Conservation (phyloP, 106 monocot species). For the Chionographis japonica region DNA sequence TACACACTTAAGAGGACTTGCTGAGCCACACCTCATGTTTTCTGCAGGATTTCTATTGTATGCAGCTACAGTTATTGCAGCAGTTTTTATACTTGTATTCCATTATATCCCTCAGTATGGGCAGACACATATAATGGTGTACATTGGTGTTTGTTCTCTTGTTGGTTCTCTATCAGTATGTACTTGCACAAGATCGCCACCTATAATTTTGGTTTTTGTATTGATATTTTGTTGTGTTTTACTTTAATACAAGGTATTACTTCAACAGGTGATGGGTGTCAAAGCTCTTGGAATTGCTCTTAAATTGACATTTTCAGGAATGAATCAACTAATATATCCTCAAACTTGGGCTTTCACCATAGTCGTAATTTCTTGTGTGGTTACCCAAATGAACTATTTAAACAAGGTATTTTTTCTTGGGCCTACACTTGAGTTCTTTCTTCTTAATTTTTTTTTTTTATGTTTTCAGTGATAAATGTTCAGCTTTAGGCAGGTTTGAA, state of each 20-base stretch:
- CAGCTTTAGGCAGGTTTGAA: too few relatives aligned
- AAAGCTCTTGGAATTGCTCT: conserved; percentile 70
- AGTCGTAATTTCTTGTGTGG: conserved; percentile 38
- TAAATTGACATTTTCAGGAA: conserved; percentile 59
- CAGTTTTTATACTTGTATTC: conserved; percentile 33
- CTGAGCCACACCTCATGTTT: conserved; percentile 1
- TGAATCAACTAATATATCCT: conserved; percentile 60
- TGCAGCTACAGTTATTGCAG: conserved; percentile 28
- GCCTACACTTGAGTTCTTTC: too few relatives aligned
- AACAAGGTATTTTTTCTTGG: conserved; percentile 36
- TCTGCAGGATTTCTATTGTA: conserved; percentile 45
- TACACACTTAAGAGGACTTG: not conserved
- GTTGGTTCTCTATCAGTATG: conserved; percentile 52
- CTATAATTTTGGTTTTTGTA: not conserved
- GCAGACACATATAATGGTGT: conserved; percentile 48
- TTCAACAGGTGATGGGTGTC: conserved; percentile 57
- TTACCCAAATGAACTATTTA: conserved; percentile 56
- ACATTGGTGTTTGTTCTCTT: conserved; percentile 50
- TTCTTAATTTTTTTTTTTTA: too few relatives aligned
- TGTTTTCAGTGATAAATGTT: too few relatives aligned
- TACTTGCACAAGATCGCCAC: not conserved
- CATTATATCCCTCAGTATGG: conserved; percentile 36
- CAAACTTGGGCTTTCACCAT: conserved; percentile 54
- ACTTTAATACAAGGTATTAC: not conserved
- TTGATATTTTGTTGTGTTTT: not conserved